Conservation (phyloP, 2,329 filamentous ascomycete genomes). For the Colletotrichum tropicicola region DNA sequence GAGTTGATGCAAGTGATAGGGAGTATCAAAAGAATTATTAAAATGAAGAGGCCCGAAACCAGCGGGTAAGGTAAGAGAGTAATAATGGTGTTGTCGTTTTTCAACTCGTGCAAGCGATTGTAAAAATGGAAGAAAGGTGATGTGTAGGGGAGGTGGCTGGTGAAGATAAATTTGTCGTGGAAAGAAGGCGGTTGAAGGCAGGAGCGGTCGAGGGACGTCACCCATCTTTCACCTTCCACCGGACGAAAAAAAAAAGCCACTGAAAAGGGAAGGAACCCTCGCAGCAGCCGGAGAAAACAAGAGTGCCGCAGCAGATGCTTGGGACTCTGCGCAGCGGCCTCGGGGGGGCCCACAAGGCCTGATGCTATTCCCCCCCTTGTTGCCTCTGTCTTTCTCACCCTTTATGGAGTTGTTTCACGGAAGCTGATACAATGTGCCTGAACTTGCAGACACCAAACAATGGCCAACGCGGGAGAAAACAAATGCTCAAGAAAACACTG, state of each 20-base stretch:
- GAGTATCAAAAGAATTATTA: too few relatives aligned
- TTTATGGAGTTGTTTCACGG: constrained; percentile 4
- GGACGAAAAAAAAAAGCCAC: background rate
- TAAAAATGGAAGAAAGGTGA: background rate
- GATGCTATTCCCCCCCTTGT: constrained; percentile 12
- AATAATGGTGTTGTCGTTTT: background rate
- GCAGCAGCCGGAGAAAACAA: background rate
- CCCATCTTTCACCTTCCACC: background rate
- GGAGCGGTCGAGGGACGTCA: background rate
- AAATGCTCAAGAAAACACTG: constrained; percentile 9
- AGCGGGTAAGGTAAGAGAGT: background rate
- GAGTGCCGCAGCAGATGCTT: background rate
- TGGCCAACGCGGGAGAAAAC: background rate
- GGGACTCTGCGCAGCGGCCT: background rate
- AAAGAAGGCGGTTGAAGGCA: background rate
- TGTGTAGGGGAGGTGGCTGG: background rate
- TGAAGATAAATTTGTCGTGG: background rate
- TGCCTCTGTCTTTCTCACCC: background rate
- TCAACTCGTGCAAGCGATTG: background rate
- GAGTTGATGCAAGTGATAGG: too few relatives aligned
- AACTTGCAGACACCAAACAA: background rate
- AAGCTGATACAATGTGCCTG: background rate
- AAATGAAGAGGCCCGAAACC: background rate
- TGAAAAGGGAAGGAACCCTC: background rate
- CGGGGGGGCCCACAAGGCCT: background rate